Base-by-base conservation (phyloP, 495 filamentous ascomycete species). In the Clohesyomyces aquaticus region DNA sequence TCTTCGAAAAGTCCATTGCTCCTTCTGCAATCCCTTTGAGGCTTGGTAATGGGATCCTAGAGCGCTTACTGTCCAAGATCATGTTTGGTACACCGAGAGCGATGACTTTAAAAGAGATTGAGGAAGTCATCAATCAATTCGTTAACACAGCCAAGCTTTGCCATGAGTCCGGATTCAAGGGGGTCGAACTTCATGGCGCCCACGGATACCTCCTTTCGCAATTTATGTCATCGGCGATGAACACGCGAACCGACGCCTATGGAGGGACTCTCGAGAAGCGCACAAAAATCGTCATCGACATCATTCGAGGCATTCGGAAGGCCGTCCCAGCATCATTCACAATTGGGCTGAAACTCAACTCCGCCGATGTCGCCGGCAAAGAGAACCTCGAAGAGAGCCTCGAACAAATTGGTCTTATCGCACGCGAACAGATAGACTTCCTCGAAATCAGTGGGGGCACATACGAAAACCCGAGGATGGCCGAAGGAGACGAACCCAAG, bases 301-400 rank as follows among this genome's bases (percentile, higher is more conserved):
- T 81, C 65, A 75, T 81, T 14, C 38, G 47, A 4, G 68, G 73
- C 57, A 78, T 74, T 55, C 75, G 82, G 41, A 69, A 73, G 48
- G 79, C 73, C 18, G 81, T 81, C 0, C 80, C 79, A 0, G 3
- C 73, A 3, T 71, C 66, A 0, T 87, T 88, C 67, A 76, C 74
- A 48, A 77, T 88, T 41, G 84, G 84, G 16, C 78, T 87, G 45
- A 88, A 88, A 71, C 63, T 88, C 29, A 88, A 87, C 71, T 85
- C 83, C 6, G 82, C 79, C 1, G 85, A 88, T 23, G 48, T 50
- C 59, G 77, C 78, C 71, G 76, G 76, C 71, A 73, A 70, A 4
- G 65, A 75, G 8, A 76, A 73, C 47, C 69, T 84, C 50, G 77
- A 79, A 63, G 79, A 78, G 18, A 78, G 75, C 35, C 76, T 87